Base-by-base conservation (phyloP, 1,284 basidiomycete genomes). In the Mycosarcoma mackinlayi region DNA sequence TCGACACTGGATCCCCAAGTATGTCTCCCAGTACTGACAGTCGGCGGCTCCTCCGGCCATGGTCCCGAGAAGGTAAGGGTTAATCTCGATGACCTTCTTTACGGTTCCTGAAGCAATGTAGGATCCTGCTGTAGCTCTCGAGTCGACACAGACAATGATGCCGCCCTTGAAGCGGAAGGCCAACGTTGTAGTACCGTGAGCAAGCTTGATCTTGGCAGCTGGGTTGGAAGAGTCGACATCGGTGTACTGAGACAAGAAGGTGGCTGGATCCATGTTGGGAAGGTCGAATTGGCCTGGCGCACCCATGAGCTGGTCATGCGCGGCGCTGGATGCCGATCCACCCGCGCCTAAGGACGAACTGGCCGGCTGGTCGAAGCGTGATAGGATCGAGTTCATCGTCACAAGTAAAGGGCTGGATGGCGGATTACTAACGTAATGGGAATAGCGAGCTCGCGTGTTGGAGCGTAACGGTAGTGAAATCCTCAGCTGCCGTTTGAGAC, bases 141-240 rank as follows among this genome's bases (percentile, higher is more conserved):
- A 98, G 84, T 99, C 96, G 27, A 98, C 96, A 25, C 93, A 92
- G 21, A 98, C 95, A 64, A 98, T 95, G 70, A 98, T 94, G 52
- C 96, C 96, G 37, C 95, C 96, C 81, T 92, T 86, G 86, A 92
- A 99, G 82, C 93, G 88, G 88, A 99, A 99, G 9, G 96, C 96
- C 42, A 99, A 88, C 4, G 96, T 98, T 4, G 96, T 99, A 16
- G 96, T 99, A 79, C 96, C 96, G 85, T 99, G 96, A 79, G 94
- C 91, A 72, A 99, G 94, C 87, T 98, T 98, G 86, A 99, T 98
- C 39, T 81, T 77, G 28, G 83, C 83, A 25, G 62, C 63, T 7
- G 77, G 55, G 50, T 81, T 79, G 27, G 81, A 79, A 24, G 79
- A 81, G 57, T 82, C 80, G 14, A 80, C 79, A 35, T 82, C 80